Percentiles rank a stretch among this genome's conserved stretches.
phyloP scores from a whole-genome alignment of 306 rosid genomes.

The Fragaria nilgerrensis region DNA sequence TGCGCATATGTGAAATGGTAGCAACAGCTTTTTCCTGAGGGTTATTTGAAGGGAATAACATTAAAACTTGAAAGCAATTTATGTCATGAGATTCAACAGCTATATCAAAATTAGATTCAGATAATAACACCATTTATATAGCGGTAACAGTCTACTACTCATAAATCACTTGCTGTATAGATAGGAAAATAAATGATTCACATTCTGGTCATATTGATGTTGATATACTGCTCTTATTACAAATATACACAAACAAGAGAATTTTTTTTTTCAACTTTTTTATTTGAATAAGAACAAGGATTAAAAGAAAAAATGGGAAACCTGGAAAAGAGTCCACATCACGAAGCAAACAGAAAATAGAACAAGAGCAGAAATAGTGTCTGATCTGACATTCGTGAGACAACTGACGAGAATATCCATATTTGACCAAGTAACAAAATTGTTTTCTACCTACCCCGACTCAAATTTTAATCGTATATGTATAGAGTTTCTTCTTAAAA shows the following conservation, averaged over 20 bases:
- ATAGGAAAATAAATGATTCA: background rate
- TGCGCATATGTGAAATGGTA: slow-evolving; percentile 92
- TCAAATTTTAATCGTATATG: background rate
- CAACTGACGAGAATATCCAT: background rate
- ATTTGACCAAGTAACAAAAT: background rate
- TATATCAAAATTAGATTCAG: background rate
- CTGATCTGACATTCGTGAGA: slow-evolving; percentile 6
- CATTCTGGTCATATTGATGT: background rate
- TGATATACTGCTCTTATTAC: background rate
- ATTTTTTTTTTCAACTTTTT: background rate
- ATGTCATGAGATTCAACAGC: background rate
- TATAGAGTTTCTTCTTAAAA: background rate
- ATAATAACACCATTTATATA: background rate
- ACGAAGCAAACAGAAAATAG: background rate
- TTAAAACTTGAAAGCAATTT: background rate
- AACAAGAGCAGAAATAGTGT: background rate
- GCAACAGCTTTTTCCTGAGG: slow-evolving; percentile 92
- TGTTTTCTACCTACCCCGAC: background rate
- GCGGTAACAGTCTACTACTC: background rate
- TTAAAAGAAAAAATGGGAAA: background rate
- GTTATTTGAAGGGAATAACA: slow-evolving; percentile 15
- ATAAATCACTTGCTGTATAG: no score
- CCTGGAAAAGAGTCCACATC: background rate
- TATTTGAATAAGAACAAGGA: background rate
- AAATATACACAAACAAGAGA: background rate